Conservation (phyloP, 306 rosid species). For the Prunus davidiana region DNA sequence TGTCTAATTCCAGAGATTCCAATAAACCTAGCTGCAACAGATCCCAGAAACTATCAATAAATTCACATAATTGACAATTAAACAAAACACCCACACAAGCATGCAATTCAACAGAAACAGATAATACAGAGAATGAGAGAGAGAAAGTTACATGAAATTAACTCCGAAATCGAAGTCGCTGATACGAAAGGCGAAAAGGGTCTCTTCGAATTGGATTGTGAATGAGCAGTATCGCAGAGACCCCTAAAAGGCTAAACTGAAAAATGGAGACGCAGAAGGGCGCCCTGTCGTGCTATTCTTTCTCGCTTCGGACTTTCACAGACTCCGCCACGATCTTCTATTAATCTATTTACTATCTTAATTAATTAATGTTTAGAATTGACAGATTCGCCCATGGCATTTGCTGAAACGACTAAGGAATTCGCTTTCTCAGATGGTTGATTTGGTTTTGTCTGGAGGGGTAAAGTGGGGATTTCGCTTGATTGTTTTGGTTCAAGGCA, state of each 20-base stretch:
- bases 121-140: not conserved
- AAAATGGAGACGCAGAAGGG: conserved; percentile 5
- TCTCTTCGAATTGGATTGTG: conserved; percentile 1
- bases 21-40: not conserved
- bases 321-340: not conserved
- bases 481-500: not conserved
- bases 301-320: not conserved
- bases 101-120: not conserved
- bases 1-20: conserved; percentile 2
- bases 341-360: not conserved
- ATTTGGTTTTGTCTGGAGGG: not conserved
- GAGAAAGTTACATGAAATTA: not conserved
- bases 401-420: not conserved
- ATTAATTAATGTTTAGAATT: not conserved
- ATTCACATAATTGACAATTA: not conserved
- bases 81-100: not conserved
- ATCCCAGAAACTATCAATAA: not conserved
- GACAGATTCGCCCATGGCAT: not conserved
- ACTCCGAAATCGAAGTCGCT: not conserved
- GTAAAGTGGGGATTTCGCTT: not conserved
- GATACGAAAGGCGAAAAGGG: conserved; percentile 1
- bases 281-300: not conserved
- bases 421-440: not conserved
- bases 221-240: not conserved
- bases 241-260: not conserved